Percentiles rank a stretch among this genome's conserved stretches.
Conservation (phyloP, 768 basidiomycete species). For the Auriculariales sp. region DNA sequence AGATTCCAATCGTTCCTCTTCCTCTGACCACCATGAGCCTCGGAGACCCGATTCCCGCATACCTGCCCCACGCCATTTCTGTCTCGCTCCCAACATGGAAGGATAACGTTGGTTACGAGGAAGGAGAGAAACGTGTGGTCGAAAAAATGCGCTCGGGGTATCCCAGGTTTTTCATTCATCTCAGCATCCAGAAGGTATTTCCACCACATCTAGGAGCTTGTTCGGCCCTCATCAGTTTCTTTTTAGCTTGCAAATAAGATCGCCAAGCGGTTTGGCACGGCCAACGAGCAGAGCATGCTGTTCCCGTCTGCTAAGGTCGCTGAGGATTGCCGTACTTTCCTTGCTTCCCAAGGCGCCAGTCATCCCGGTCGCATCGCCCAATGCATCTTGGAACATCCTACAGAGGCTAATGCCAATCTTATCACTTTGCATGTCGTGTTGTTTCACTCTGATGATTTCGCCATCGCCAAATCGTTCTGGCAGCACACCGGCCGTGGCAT, state of each 20-base stretch:
- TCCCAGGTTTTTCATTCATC: conserved; percentile 88
- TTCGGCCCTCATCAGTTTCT: neutral
- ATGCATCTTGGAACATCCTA: conserved; percentile 42
- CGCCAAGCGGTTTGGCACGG: conserved; percentile 58
- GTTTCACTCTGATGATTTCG: conserved; percentile 45
- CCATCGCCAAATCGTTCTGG: conserved; percentile 84
- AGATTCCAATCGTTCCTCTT: no score
- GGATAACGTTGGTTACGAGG: conserved; percentile 86
- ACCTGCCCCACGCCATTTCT: conserved; percentile 71
- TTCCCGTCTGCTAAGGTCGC: conserved; percentile 63
- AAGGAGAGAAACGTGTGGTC: conserved; percentile 67
- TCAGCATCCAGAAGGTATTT: conserved; percentile 63
- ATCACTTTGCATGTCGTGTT: conserved; percentile 71
- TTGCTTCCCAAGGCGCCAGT: conserved; percentile 35
- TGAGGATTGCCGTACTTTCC: conserved; percentile 60
- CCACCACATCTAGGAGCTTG: neutral
- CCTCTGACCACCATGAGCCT: neutral
- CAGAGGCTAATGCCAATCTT: conserved; percentile 11
- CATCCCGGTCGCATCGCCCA: conserved; percentile 46
- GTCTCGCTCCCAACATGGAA: conserved; percentile 90
- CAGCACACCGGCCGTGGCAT: conserved; percentile 88
- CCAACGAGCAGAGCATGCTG: conserved; percentile 63
- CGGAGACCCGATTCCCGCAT: conserved; percentile 13
- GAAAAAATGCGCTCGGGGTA: conserved; percentile 80
- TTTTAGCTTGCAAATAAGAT: conserved; percentile 64